Conservation (phyloP, 208 protist species). For the Wallacemonas sp. region DNA sequence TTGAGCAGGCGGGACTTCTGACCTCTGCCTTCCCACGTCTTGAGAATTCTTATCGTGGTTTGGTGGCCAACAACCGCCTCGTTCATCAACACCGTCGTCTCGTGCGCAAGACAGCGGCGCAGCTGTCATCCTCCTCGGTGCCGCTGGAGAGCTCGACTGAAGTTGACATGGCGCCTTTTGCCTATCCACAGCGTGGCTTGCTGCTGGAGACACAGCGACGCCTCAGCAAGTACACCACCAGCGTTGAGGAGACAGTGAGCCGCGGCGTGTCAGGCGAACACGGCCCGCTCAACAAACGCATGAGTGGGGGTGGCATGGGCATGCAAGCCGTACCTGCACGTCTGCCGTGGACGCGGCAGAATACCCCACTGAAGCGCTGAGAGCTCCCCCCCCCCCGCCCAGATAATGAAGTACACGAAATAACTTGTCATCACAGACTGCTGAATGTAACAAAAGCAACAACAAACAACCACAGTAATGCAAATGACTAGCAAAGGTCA, state of each 20-base stretch:
- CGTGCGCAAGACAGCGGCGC: constrained; percentile 38
- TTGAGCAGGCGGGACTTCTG: constrained; percentile 67
- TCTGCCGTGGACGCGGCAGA: constrained; percentile 66
- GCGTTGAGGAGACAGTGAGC: constrained; percentile 29
- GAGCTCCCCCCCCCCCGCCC: background rate
- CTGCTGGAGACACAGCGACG: constrained; percentile 55
- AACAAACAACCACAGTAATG: background rate
- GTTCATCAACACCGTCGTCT: constrained; percentile 56
- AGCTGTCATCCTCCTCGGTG: background rate
- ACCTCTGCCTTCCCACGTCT: constrained; percentile 61
- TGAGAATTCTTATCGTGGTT: constrained; percentile 26
- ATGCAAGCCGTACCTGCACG: constrained; percentile 60
- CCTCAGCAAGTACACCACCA: constrained; percentile 42
- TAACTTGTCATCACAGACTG: background rate
- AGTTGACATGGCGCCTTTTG: constrained; percentile 1
- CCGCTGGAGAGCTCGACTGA: background rate
- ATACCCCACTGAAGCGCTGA: background rate
- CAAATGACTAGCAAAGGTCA: background rate
- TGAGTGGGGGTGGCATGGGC: constrained; percentile 53
- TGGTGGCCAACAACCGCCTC: constrained; percentile 23
- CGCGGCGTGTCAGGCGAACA: constrained; percentile 40
- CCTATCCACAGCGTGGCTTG: constrained; percentile 43
- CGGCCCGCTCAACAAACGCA: constrained; percentile 38
- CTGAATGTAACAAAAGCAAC: background rate
- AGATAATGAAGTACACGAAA: background rate